These are phyloP conservation scores for Sclerotinia trifoliorum DNA, from an alignment of 2,329 filamentous ascomycete genomes.

Conservation along the genomic window DNA sequence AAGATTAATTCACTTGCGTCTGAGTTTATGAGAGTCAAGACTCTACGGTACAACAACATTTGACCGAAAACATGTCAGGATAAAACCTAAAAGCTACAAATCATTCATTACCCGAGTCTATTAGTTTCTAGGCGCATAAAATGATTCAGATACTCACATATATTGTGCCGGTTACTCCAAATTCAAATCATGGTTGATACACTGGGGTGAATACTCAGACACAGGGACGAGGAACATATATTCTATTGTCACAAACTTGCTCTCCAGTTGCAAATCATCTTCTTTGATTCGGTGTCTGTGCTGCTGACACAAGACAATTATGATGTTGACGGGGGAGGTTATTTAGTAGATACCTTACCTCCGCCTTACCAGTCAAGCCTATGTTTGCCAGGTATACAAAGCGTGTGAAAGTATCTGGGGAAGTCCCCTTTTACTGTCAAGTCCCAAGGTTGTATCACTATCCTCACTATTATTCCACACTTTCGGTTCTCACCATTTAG, in stretches of 20 bases:
- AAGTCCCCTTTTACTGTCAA: background rate
- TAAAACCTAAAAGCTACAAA: background rate
- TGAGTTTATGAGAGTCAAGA: background rate
- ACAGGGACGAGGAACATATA: background rate
- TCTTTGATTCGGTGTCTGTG: background rate
- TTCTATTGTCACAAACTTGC: background rate
- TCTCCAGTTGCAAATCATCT: background rate
- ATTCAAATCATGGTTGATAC: background rate
- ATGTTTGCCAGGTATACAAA: background rate
- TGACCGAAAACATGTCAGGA: background rate
- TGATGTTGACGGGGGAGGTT: background rate
- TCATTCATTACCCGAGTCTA: background rate
- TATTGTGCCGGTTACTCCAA: background rate
- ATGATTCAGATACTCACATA: conserved; percentile 15
- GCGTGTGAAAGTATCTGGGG: background rate
- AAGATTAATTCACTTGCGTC: background rate
- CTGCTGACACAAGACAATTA: background rate
- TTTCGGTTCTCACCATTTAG: background rate
- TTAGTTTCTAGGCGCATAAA: background rate
- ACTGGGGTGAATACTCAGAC: background rate
- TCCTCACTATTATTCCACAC: no score
- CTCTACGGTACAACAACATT: no score
- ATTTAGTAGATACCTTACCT: background rate
- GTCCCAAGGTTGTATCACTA: background rate
- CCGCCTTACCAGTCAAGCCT: background rate